These are phyloP conservation scores for Phytophthora syringae DNA, from an alignment of 352 stramenopile genomes.

Conservation along the genomic window DNA sequence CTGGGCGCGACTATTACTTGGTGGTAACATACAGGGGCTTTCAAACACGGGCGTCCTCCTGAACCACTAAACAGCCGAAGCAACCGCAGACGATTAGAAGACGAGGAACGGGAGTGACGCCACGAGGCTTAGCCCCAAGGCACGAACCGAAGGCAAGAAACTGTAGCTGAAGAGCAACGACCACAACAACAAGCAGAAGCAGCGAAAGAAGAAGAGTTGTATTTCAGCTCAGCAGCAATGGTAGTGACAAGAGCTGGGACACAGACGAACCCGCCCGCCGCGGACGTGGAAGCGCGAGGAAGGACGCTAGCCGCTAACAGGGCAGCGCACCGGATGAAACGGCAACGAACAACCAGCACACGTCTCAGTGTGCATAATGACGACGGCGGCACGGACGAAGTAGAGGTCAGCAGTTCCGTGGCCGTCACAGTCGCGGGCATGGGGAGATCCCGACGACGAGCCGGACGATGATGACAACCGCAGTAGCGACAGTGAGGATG, in stretches of 20 bases:
- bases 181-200: not conserved
- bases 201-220: not conserved
- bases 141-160: not conserved
- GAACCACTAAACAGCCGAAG: not conserved
- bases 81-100: too few relatives aligned
- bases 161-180: not conserved
- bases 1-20: not conserved
- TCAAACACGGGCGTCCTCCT: not conserved
- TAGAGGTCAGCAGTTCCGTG: not conserved
- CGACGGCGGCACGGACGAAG: not conserved
- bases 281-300: too few relatives aligned
- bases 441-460: not conserved
- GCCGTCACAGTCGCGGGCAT: not conserved
- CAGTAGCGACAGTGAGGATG: too few relatives aligned
- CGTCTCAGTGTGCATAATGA: not conserved
- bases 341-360: not conserved
- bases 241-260: too few relatives aligned
- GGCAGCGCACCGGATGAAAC: not conserved
- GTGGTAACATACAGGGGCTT: not conserved
- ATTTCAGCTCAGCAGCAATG: too few relatives aligned
- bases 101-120: not conserved
- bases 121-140: not conserved
- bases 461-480: not conserved
- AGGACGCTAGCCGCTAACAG: too few relatives aligned
- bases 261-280: too few relatives aligned